Base-by-base conservation (phyloP, 106 monocot genomes). In the Dendrobium officinale region DNA sequence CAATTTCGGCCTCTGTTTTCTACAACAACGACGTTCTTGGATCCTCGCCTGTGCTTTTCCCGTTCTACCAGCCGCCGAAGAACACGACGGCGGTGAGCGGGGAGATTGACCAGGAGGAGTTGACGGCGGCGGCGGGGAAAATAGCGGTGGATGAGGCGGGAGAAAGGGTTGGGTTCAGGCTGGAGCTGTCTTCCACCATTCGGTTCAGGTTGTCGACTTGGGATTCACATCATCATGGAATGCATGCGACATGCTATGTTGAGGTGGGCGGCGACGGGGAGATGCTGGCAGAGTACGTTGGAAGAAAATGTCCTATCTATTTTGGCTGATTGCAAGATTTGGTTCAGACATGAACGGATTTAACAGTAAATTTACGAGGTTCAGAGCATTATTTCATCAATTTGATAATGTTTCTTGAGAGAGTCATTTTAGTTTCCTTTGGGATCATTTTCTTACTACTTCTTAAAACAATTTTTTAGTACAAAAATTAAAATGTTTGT, bases 51-150 rank as follows among this genome's bases (percentile, higher is more conserved):
- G 81, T 81, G 41, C 75, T 85, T 22, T 37, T 82, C 61, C 24
- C 10, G 17, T 90, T 87, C 85, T 96, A 87, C 79, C 90, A 93
- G 83, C 85, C 81, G 7, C 82, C 88, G 5, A 93, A 91, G 81
- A 93, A 93, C 79, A 90, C 86, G 6, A 93, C 93, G 19, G 24
- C 47, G 41, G 33, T 91, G 2, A n/a, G 41, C 1, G 96, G 89
- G 31, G 68, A 76, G 75, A 74, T 87, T 58, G 77, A 17, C 24
- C 66, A 16, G 29, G 75, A 7, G 16, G 80, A 16, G 78, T 80
- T 72, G 45, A 22, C 42, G 20, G 70, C 17, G 27, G 55, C 19
- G 26, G 76, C 40, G 72, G 10, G 27, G 77, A 13, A 51, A 26
- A 56, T 64, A 40, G 16, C 67, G 18, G 83, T 22, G 18, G 78